phyloP scores from a whole-genome alignment of 257 asterid species.

The Jacaranda copaia region DNA sequence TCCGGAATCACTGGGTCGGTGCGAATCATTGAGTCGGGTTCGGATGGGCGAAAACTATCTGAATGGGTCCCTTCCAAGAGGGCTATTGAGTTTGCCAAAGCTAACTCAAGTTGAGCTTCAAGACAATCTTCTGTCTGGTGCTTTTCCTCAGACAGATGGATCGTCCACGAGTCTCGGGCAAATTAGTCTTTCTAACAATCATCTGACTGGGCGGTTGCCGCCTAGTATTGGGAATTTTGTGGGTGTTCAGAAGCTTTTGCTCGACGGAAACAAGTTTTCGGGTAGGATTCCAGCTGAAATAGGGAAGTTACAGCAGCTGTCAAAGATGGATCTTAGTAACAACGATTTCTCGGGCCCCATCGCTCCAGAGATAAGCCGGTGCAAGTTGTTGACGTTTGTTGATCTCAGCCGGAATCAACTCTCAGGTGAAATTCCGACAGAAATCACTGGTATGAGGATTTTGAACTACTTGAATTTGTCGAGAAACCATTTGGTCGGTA shows the following conservation, averaged over 20 bases:
- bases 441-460: conserved; percentile 78
- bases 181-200: conserved; percentile 79
- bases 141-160: conserved; percentile 59
- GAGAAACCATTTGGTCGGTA: conserved; percentile 67
- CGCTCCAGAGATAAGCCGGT: conserved; percentile 67
- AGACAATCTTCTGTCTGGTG: conserved; percentile 70
- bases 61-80: conserved; percentile 75
- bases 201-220: conserved; percentile 68
- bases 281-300: conserved; percentile 71
- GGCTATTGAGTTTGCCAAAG: conserved; percentile 69
- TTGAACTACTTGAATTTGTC: conserved; percentile 79
- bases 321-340: conserved; percentile 80
- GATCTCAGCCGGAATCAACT: conserved; percentile 81
- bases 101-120: conserved; percentile 82
- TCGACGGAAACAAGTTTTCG: conserved; percentile 78
- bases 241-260: conserved; percentile 79
- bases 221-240: conserved; percentile 70
- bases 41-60: conserved; percentile 83
- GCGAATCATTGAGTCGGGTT: conserved; percentile 65
- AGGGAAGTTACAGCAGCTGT: conserved; percentile 82
- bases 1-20: conserved; percentile 71
- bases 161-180: conserved; percentile 59
- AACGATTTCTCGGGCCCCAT: conserved; percentile 68
- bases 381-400: conserved; percentile 70
- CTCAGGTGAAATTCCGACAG: conserved; percentile 70